Base-by-base conservation (phyloP, 257 asterid genomes). In the Rehmannia glutinosa region DNA sequence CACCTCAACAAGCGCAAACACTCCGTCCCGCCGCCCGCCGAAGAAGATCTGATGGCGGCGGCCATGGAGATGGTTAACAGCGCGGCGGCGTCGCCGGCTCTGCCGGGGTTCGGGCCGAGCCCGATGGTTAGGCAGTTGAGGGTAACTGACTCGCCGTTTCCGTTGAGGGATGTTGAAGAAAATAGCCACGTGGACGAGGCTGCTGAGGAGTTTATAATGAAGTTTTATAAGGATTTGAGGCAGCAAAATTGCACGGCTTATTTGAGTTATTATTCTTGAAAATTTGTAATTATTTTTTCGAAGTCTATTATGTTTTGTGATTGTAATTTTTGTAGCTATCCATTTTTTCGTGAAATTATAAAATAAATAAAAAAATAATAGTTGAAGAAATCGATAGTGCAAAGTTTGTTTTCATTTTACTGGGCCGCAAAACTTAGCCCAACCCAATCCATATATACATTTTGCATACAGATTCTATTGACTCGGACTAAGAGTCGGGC, bases 31-130 rank as follows among this genome's bases (percentile, higher is more conserved):
- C 62, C 71, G 21, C 69, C 69, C 0, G 36, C 71, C 0, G 42
- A 12, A 2, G 75, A 43, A 16, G 87, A 78, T 2, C 61, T 84
- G 0, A 54, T 76, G 66, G 59, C 69, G 33, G 61, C 72, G 8
- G 84, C 84, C 6, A 16, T 77, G 57, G 90, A 80, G 47, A 39
- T 80, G 72, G 2, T 73, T 35, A 62, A 65, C 24, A 83, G 81
- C 24, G 75, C 55, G 5, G 68, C 68, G 15, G 85, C 82, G 0
- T 90, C 96, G 0, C 95, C 95, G 52, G 95, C 75, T 0, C 73
- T 90, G 5, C 90, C 97, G 0, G 91, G 97, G 3, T 90, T 90
- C 52, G 93, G 95, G 68, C 78, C 73, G 75, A 85, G 82, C 28
- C 95, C 95, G 17, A 11, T 72, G 69, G 89, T 77, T 64, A 83